Percentiles rank a stretch among this genome's conserved stretches.
Evolutionary conservation across 345 rosid species (phyloP).

Genomic region (Arabidopsis suecica): DNA sequence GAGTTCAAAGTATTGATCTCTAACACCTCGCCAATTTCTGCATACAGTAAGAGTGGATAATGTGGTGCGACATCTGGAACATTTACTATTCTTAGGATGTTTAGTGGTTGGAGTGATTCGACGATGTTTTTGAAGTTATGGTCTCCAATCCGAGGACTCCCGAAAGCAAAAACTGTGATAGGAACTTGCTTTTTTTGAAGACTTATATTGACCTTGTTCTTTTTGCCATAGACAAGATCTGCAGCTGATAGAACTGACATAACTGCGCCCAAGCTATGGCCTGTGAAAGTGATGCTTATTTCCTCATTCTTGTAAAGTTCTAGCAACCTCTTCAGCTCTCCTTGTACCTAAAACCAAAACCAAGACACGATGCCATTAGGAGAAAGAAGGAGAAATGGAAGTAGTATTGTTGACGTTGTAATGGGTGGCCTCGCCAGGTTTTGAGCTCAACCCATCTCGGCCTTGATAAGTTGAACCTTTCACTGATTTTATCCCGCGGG

Average conservation of each 20-base stretch:
- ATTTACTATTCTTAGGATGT: conserved; percentile 42
- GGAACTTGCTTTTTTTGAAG: conserved; percentile 41
- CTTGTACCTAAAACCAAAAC: conserved; percentile 50
- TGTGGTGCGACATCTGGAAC: conserved; percentile 46
- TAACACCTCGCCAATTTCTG: conserved; percentile 36
- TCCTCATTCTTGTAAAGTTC: conserved; percentile 61
- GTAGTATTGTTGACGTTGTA: conserved; percentile 4
- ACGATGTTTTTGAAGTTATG: conserved; percentile 29
- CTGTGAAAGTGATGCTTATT: conserved; percentile 59
- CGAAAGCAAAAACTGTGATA: conserved; percentile 60
- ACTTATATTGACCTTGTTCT: conserved; percentile 28
- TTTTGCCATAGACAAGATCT: conserved; percentile 54
- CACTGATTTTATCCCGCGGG: neutral
- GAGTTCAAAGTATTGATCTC: conserved; percentile 46
- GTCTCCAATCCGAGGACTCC: conserved; percentile 63
- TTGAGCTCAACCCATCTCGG: neutral
- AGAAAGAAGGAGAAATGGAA: neutral
- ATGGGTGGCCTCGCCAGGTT: neutral
- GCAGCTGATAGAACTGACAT: conserved; percentile 58
- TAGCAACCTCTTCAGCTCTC: conserved; percentile 57
- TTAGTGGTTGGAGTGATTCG: conserved; percentile 29
- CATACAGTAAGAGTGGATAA: conserved; percentile 39
- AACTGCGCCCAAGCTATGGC: conserved; percentile 72
- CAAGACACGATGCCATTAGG: conserved; percentile 18
- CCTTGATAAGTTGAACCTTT: neutral